phyloP scores from a whole-genome alignment of 2,329 filamentous ascomycete genomes.

The Didymella glomerata region DNA sequence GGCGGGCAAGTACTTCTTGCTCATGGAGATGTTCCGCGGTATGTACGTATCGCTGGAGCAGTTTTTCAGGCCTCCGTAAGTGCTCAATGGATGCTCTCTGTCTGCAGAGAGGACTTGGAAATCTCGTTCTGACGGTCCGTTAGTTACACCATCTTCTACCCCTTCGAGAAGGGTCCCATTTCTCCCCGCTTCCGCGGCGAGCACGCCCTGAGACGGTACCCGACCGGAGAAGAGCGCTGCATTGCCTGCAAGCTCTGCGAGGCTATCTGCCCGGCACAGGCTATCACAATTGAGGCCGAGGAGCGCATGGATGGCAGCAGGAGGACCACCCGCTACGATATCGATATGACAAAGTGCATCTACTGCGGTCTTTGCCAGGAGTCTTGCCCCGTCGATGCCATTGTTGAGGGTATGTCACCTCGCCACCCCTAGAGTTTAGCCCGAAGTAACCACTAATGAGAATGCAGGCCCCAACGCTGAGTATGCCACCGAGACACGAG shows the following conservation, averaged over 20 bases:
- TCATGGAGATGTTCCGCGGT: conserved; percentile 94
- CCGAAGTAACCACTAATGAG: conserved; percentile 25
- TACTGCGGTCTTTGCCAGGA: conserved; percentile 99
- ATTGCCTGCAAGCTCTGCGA: conserved; percentile 99
- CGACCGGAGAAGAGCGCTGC: conserved; percentile 96
- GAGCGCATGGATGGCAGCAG: conserved; percentile 95
- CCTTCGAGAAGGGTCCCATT: conserved; percentile 98
- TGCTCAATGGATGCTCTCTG: conserved; percentile 48
- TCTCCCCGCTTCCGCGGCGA: conserved; percentile 98
- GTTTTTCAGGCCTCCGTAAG: conserved; percentile 97
- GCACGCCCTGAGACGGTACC: conserved; percentile 94
- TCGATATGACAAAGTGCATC: conserved; percentile 99
- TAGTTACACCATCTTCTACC: conserved; percentile 98
- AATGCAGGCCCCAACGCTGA: conserved; percentile 71
- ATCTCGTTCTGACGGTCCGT: conserved; percentile 36
- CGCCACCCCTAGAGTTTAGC: conserved; percentile 11
- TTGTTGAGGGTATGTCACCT: conserved; percentile 71
- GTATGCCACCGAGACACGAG: conserved; percentile 80
- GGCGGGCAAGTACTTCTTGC: conserved; percentile 90
- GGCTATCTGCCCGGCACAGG: conserved; percentile 96
- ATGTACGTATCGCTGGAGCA: conserved; percentile 99
- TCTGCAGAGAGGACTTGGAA: conserved; percentile 10
- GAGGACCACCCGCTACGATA: conserved; percentile 96
- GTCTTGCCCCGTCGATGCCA: conserved; percentile 97
- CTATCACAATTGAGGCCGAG: conserved; percentile 98